Evolutionary conservation across 805 yeast genomes (phyloP).

Genomic region (Lipomyces chichibuensis): DNA sequence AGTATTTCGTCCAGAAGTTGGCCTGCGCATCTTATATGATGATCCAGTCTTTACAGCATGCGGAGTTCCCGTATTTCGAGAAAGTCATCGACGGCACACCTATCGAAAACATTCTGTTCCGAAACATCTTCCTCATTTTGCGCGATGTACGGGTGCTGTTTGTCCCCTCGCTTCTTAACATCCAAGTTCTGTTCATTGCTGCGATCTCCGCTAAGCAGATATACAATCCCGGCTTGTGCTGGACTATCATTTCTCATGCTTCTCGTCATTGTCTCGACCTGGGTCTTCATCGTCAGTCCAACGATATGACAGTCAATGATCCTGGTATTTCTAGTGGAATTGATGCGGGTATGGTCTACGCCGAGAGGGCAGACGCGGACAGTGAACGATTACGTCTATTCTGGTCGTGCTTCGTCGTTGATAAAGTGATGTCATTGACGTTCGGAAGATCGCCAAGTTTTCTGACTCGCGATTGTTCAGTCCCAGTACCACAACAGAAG

Average conservation of each 20-base stretch:
- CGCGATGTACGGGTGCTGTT: constrained; percentile 26
- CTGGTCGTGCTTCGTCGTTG: constrained; percentile 28
- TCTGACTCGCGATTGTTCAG: constrained; percentile 24
- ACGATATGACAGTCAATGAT: background rate
- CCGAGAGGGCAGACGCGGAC: constrained; percentile 4
- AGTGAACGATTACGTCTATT: constrained; percentile 27
- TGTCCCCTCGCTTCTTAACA: constrained; percentile 24
- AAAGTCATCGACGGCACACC: constrained; percentile 10
- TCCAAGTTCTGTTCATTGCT: constrained; percentile 26
- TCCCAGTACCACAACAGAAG: constrained; percentile 16
- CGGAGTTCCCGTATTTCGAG: background rate
- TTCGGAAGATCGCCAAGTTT: constrained; percentile 31
- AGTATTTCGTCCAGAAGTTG: constrained; percentile 21
- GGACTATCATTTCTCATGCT: constrained; percentile 31
- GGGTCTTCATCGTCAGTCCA: constrained; percentile 14
- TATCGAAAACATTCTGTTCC: constrained; percentile 20
- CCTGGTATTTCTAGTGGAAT: constrained; percentile 6
- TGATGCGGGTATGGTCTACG: constrained; percentile 28
- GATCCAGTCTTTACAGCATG: constrained; percentile 21
- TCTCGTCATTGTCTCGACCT: constrained; percentile 30
- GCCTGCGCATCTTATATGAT: constrained; percentile 30
- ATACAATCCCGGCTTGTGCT: constrained; percentile 31
- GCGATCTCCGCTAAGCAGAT: constrained; percentile 30
- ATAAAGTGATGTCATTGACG: constrained; percentile 28
- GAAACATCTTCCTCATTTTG: constrained; percentile 26